A percentile compares a stretch with the other conserved stretches of the same genome.
Evolutionary conservation across 176 grass and related monocot species (phyloP).

Genomic region (Leersia perrieri): DNA sequence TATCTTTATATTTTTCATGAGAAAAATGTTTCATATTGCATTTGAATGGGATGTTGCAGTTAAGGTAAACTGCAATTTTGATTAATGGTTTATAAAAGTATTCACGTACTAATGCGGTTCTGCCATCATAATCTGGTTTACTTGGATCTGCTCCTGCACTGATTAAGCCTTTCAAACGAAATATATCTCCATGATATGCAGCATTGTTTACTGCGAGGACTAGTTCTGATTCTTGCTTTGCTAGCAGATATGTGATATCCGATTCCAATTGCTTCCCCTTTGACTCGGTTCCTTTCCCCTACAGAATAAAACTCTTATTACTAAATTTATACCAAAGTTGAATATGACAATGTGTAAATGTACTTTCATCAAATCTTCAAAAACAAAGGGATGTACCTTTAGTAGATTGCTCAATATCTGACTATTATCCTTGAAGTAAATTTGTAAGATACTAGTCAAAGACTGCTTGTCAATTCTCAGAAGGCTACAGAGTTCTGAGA

Average conservation of each 20-base stretch:
- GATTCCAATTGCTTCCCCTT: constrained; percentile 65
- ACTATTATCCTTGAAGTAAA: constrained; percentile 77
- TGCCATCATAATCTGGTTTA: constrained; percentile 74
- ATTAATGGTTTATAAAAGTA: background rate
- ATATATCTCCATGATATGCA: constrained; percentile 74
- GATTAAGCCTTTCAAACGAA: constrained; percentile 64
- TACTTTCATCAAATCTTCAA: background rate
- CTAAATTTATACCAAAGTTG: background rate
- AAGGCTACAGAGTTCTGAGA: constrained; percentile 72
- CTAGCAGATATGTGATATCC: constrained; percentile 70
- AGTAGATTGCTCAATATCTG: constrained; percentile 83
- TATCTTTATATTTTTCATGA: background rate
- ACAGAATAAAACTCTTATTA: background rate
- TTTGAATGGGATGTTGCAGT: constrained; percentile 4
- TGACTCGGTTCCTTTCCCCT: constrained; percentile 48
- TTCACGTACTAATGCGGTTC: constrained; percentile 68
- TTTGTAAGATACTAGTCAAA: constrained; percentile 55
- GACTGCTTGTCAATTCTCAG: constrained; percentile 87
- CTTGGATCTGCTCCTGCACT: constrained; percentile 86
- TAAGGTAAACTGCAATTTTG: constrained; percentile 1
- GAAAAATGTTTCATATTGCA: background rate
- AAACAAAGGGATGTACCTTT: constrained; percentile 32
- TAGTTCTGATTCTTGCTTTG: constrained; percentile 80
- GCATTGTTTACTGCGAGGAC: constrained; percentile 72
- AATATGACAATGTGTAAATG: background rate